Base-by-base conservation (phyloP, 2,329 filamentous ascomycete species). In the Colletotrichum sp. region DNA sequence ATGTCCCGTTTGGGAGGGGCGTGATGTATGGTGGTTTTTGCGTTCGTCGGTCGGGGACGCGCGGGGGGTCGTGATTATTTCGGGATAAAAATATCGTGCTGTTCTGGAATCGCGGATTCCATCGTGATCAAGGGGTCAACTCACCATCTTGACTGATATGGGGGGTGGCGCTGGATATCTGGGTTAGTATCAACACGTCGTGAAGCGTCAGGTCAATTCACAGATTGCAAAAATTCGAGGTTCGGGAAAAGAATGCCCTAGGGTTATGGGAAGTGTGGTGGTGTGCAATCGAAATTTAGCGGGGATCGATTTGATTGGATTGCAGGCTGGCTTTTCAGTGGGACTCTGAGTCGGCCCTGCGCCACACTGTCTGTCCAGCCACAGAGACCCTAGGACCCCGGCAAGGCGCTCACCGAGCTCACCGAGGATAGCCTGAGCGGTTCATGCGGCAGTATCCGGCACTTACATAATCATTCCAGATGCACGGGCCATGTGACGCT, bases 141-240 rank as follows among this genome's bases (percentile, higher is more conserved):
- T 76, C 74, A 76, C 74, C 74, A 76, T 76, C 74, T 76, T 76
- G 74, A 74, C 71, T 76, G 74, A 76, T 76, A 76, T 74, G 70
- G 74, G 65, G 73, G 74, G 70, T 74, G 70, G 73, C 73, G 74
- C 74, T 76, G 74, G 74, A 75, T 75, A 73, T 75, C 74, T 75
- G 70, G 74, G 74, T 76, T 76, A 76, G 74, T 76, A 69, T 76
- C 74, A 65, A 74, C 70, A 76, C 70, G 74, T 74, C 74, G 74
- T 74, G 70, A 36, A 25, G 16, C 55, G 27, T 59, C 22, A 52
- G 44, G 12, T 52, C 44, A 52, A 52, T 52, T 52, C 44, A 52
- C 44, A 52, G 44, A 52, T 52, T 52, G 44, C 44, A 52, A 52
- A 52, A 52, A 8, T 52, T 52, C 44, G 44, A 52, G 44, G 44